Evolutionary conservation across 2,329 filamentous ascomycete species (phyloP).

Genomic region (Ophiocordyceps polyrhachis-furcata): DNA sequence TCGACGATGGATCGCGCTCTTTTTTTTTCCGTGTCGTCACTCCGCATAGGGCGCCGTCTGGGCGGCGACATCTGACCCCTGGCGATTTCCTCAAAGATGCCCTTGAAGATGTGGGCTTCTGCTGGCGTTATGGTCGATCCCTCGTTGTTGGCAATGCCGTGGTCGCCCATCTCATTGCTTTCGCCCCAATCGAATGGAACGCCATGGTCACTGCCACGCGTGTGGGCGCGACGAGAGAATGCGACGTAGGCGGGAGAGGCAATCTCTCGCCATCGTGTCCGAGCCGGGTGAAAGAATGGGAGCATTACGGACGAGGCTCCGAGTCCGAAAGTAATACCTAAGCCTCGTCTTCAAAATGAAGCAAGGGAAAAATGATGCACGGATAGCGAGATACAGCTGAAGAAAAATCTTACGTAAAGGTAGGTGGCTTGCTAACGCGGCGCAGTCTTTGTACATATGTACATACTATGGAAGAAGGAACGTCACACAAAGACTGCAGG

Average conservation of each 20-base stretch:
- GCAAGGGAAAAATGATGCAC: not conserved
- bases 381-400: no score
- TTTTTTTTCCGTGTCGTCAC: not conserved
- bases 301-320: constrained; percentile 27
- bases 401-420: no score
- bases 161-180: constrained; percentile 2
- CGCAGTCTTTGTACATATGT: not conserved
- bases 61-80: constrained; percentile 14
- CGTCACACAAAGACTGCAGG: no score
- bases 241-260: constrained; percentile 2
- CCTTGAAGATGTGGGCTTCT: constrained; percentile 38
- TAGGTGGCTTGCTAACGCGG: not conserved
- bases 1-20: constrained; percentile 13
- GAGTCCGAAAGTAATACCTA: constrained; percentile 11
- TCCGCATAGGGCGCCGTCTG: constrained; percentile 6
- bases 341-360: not conserved
- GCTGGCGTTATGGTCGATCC: constrained; percentile 35
- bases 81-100: constrained; percentile 31
- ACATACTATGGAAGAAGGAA: no score
- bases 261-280: constrained; percentile 26
- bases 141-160: constrained; percentile 6
- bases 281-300: constrained; percentile 57
- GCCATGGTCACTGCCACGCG: constrained; percentile 12
- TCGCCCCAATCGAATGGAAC: constrained; percentile 35
- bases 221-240: not conserved